Evolutionary conservation across 805 yeast species (phyloP).

Genomic region (Ogataea paraovalis): DNA sequence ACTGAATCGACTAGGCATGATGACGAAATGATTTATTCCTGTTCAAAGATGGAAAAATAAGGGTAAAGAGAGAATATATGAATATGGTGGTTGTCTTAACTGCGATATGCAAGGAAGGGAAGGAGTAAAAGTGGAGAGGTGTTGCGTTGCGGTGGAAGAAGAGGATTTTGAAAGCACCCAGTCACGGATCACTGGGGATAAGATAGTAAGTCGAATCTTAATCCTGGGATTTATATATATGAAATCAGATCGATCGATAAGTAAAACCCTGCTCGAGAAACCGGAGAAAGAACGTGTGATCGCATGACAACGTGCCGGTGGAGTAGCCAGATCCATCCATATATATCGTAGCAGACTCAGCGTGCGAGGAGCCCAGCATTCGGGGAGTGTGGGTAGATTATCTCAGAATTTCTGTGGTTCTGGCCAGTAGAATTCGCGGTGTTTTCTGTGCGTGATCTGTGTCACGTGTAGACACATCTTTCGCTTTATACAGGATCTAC

Average conservation of each 20-base stretch:
- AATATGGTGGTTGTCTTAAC: background rate
- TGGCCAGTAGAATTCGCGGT: background rate
- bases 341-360: no score
- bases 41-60: background rate
- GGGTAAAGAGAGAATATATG: background rate
- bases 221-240: no score
- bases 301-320: background rate
- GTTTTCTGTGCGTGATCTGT: background rate
- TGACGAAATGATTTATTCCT: background rate
- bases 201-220: no score
- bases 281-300: background rate
- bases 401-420: background rate
- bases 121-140: no score
- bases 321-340: background rate
- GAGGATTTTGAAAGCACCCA: no score
- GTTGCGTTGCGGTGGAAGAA: no score
- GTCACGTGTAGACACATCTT: background rate
- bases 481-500: no score
- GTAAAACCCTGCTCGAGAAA: background rate
- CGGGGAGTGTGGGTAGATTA: background rate
- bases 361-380: background rate
- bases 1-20: slow-evolving; percentile 30
- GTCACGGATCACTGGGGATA: no score
- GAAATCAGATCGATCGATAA: no score
- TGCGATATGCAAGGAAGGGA: background rate